Conservation (phyloP, 2,329 filamentous ascomycete species). For the Colletotrichum agaves region DNA sequence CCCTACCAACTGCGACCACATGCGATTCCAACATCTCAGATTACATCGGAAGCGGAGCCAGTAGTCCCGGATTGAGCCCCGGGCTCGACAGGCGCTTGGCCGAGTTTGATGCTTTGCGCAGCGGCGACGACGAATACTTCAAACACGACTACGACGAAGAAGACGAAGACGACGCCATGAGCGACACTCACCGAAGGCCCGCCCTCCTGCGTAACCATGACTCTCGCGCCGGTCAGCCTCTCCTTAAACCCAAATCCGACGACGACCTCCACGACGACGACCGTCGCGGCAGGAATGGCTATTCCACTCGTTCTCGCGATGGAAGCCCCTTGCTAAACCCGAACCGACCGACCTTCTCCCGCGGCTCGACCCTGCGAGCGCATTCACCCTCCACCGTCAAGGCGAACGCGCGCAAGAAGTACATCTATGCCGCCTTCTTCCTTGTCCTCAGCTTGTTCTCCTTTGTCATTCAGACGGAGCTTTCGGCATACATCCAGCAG, state of each 20-base stretch:
- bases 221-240: conserved; percentile 56
- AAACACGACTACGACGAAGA: conserved; percentile 48
- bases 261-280: conserved; percentile 44
- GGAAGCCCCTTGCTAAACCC: conserved; percentile 36
- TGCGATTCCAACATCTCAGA: conserved; percentile 38
- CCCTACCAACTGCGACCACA: conserved; percentile 29
- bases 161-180: conserved; percentile 53
- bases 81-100: conserved; percentile 35
- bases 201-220: conserved; percentile 58
- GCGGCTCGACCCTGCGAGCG: conserved; percentile 78
- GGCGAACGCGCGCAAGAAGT: conserved; percentile 77
- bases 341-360: conserved; percentile 45
- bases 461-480: conserved; percentile 95
- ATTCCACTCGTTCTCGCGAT: conserved; percentile 34
- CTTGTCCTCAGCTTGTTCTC: conserved; percentile 83
- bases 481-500: conserved; percentile 93
- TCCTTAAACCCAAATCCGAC: conserved; percentile 50
- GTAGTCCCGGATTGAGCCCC: conserved; percentile 24
- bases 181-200: conserved; percentile 56
- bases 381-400: conserved; percentile 62
- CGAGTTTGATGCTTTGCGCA: conserved; percentile 36
- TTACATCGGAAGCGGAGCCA: conserved; percentile 35
- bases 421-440: conserved; percentile 88
- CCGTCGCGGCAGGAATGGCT: conserved; percentile 36
- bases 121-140: conserved; percentile 40